A percentile compares a stretch with the other conserved stretches of the same genome.
phyloP scores from a whole-genome alignment of 257 asterid genomes.

The Jaltomata sinuosa region DNA sequence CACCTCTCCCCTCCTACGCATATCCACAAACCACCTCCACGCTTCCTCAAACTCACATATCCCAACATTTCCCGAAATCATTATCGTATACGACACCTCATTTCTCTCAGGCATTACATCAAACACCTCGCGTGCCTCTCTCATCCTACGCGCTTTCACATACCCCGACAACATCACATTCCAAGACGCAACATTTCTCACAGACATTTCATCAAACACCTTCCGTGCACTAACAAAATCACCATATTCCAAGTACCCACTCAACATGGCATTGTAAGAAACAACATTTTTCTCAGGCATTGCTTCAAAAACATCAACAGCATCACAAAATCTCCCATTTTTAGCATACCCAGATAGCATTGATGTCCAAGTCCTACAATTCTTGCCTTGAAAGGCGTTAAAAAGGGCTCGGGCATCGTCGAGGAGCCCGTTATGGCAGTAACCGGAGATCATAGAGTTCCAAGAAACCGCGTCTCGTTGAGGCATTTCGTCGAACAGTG shows the following conservation, averaged over 20 bases:
- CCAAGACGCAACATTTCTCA: conserved; percentile 8
- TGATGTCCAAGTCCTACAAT: conserved; percentile 7
- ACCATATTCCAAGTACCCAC: conserved; percentile 3
- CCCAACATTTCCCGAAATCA: conserved; percentile 11
- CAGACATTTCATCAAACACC: conserved; percentile 9
- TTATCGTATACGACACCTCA: conserved; percentile 4
- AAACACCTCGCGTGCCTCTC: conserved; percentile 4
- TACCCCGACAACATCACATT: conserved; percentile 6
- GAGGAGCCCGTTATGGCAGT: not conserved
- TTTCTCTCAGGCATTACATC: conserved; percentile 9
- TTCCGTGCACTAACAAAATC: conserved; percentile 2
- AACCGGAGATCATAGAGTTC: conserved; percentile 14
- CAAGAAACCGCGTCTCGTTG: conserved; percentile 13
- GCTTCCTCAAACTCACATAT: conserved; percentile 1
- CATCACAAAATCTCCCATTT: conserved; percentile 4
- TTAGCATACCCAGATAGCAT: conserved; percentile 16
- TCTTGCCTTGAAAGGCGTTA: conserved; percentile 5
- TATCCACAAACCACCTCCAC: conserved; percentile 9
- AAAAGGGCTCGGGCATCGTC: conserved; percentile 11
- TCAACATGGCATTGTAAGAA: conserved; percentile 13
- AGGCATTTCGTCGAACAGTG: conserved; percentile 10
- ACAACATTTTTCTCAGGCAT: conserved; percentile 14
- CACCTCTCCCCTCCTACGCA: conserved; percentile 7
- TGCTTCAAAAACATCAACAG: not conserved
- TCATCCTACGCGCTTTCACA: not conserved